Evolutionary conservation across 305 asterid species (phyloP), one percentile per base, ranked within the genome.

Genomic region (Plantago coronopus): DNA sequence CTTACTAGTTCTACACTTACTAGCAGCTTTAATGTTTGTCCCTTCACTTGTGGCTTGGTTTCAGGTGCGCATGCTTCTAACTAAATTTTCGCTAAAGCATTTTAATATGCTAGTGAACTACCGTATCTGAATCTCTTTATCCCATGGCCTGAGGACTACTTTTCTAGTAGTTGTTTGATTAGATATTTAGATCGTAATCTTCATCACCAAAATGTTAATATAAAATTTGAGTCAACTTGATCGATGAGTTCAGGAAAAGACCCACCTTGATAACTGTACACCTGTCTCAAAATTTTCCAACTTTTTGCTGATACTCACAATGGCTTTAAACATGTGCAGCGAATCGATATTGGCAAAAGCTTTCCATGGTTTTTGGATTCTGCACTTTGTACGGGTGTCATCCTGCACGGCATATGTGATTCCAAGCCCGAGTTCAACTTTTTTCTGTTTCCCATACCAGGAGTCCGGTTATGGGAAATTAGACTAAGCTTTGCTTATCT

Each of bases 1-100:
- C 47, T 72, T 89, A 76, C 88, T 89, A 48, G 65, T 85, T 60
- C 73, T 93, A 54, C 97, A 89, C 79, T 74, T 93, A 69, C 85
- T 93, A 42, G 94, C 96, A 48, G 76, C 84, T 54, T 72, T 79
- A 56, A 86, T 85, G 91, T 89, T 93, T 75, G 77, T 78, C 65
- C 99, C 99, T 49, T 93, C 99, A 37, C 79, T 93, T 61, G 78
- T 78, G 55, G 96, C 96, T 45, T 87, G 99, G 99, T 57, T 87
- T 67, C 97, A 89, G 97, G 99, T 93, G 72, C 38, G 45, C n/a
- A n/a, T 61, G 40, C 23, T n/a, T 17, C 29, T 49, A 47, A 42
- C 55, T 23, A 48, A 38, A 54, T 23, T 46, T 25, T 53, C 54
- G 48, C 43, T 55, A 54, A 37, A 61, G 16, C 54, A 42, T 57